Conservation (phyloP, 805 yeast genomes). For the Ogataea pignaliae region DNA sequence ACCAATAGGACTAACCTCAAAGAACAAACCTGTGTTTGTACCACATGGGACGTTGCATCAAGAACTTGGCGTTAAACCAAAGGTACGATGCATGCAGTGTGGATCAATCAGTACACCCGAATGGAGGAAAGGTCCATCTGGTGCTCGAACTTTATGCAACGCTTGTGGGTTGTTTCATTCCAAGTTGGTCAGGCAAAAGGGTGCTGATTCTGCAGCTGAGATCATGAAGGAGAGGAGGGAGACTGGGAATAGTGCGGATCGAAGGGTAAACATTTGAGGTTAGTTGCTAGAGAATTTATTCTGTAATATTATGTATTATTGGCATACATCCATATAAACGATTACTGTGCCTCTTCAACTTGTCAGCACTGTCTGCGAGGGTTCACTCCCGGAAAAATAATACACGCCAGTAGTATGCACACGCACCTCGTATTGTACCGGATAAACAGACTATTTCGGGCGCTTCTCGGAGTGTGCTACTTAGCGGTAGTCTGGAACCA, state of each 20-base stretch:
- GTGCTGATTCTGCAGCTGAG: conserved; percentile 36
- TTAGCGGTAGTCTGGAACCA: too few species aligned
- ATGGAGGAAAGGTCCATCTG: conserved; percentile 90
- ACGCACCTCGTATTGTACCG: too few species aligned
- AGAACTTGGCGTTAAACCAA: conserved; percentile 30
- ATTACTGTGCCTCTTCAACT: too few species aligned
- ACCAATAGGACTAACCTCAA: conserved; percentile 16
- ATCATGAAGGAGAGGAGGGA: conserved; percentile 29
- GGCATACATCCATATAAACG: too few species aligned
- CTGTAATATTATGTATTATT: not conserved
- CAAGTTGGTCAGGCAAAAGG: conserved; percentile 50
- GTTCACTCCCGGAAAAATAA: too few species aligned
- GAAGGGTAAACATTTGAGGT: conserved; percentile 21
- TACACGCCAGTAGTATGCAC: too few species aligned
- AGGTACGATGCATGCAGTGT: conserved; percentile 59
- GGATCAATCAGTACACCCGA: conserved; percentile 77
- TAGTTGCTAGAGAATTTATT: too few species aligned
- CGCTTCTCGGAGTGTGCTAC: too few species aligned
- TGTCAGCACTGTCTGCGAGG: too few species aligned
- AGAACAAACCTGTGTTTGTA: conserved; percentile 12
- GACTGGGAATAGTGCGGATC: conserved; percentile 26
- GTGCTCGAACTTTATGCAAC: conserved; percentile 78
- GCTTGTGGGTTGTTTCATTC: conserved; percentile 85
- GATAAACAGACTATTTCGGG: too few species aligned
- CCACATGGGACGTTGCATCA: conserved; percentile 33